phyloP scores from a whole-genome alignment of 1,139 yeast species.

The Saccharomyces uvarum region DNA sequence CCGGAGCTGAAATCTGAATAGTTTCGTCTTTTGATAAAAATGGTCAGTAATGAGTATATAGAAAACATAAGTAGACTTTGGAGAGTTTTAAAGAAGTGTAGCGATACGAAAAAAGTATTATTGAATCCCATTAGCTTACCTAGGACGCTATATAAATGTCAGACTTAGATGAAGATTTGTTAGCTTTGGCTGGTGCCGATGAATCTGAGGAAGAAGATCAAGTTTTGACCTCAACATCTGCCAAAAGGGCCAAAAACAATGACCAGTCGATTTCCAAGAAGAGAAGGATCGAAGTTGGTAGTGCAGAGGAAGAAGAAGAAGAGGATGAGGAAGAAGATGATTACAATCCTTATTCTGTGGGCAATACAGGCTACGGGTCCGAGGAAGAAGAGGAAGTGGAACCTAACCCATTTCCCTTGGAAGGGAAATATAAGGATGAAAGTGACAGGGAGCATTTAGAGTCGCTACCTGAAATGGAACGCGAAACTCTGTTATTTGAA shows the following conservation, averaged over 20 bases:
- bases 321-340: conserved; percentile 29
- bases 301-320: conserved; percentile 32
- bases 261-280: conserved; percentile 25
- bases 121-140: neutral
- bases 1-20: neutral
- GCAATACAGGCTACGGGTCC: conserved; percentile 12
- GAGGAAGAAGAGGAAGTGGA: conserved; percentile 30
- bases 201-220: conserved; percentile 34
- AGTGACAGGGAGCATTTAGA: conserved; percentile 62
- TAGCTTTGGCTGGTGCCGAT: conserved; percentile 82
- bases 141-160: conserved; percentile 29
- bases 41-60: neutral
- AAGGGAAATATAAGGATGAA: conserved; percentile 82
- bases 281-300: conserved; percentile 30
- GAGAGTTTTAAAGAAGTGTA: neutral
- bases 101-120: neutral
- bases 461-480: conserved; percentile 79
- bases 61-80: neutral
- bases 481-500: conserved; percentile 85
- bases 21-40: neutral
- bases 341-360: conserved; percentile 28
- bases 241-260: conserved; percentile 23
- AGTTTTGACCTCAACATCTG: conserved; percentile 21
- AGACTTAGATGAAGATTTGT: conserved; percentile 80
- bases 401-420: conserved; percentile 80